These are phyloP conservation scores for Penicillium sp. DNA, from an alignment of 2,329 filamentous ascomycete genomes.

Conservation along the genomic window DNA sequence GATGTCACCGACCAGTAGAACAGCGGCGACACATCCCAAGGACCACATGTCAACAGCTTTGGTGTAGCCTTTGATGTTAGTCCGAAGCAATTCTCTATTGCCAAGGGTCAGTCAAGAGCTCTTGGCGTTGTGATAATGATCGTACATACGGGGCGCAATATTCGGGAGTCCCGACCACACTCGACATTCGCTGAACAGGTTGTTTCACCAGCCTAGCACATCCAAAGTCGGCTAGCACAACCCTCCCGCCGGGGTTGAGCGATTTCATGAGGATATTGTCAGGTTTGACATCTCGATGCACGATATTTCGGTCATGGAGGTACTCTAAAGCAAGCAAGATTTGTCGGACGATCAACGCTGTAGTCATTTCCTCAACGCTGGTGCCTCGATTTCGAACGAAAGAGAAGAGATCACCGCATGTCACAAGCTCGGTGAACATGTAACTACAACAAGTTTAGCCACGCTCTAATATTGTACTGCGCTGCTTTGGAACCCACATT, in stretches of 20 bases:
- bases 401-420: conserved; percentile 64
- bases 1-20: conserved; percentile 55
- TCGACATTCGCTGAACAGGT: conserved; percentile 53
- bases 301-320: conserved; percentile 58
- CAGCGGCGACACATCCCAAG: conserved; percentile 58
- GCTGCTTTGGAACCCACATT: conserved; percentile 41
- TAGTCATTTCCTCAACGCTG: conserved; percentile 53
- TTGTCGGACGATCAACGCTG: conserved; percentile 59
- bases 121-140: background rate
- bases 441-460: conserved; percentile 46
- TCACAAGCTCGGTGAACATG: conserved; percentile 64
- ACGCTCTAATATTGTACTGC: too few relatives aligned
- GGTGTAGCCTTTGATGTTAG: conserved; percentile 53
- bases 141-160: conserved; percentile 62
- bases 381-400: conserved; percentile 57
- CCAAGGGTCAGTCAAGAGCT: background rate
- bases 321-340: conserved; percentile 62
- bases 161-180: conserved; percentile 59
- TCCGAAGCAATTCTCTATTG: conserved; percentile 32
- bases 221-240: conserved; percentile 66
- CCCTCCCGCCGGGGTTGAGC: conserved; percentile 52
- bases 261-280: conserved; percentile 66
- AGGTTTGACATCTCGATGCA: conserved; percentile 66
- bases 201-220: conserved; percentile 49
- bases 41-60: conserved; percentile 66